These are phyloP conservation scores for Jacaranda copaia DNA, from an alignment of 257 asterid species.

Conservation along the genomic window DNA sequence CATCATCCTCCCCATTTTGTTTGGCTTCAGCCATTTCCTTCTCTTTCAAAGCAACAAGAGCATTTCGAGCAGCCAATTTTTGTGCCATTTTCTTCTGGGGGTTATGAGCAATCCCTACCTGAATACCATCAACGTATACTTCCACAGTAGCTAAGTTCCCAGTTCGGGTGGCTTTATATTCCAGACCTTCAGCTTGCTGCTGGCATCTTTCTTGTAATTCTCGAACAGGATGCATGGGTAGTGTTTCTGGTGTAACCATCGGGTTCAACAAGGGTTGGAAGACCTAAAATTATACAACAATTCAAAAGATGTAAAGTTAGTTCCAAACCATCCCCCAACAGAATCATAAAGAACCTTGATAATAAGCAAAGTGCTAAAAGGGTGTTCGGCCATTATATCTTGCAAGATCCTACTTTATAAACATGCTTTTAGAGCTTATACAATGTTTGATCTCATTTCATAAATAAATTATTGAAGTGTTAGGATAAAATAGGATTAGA, in stretches of 20 bases:
- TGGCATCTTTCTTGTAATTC: slow-evolving; percentile 99
- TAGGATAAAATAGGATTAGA: background rate
- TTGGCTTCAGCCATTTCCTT: slow-evolving; percentile 72
- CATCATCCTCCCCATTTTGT: slow-evolving; percentile 58
- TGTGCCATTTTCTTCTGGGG: slow-evolving; percentile 99
- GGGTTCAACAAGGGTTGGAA: slow-evolving; percentile 92
- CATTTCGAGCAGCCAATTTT: slow-evolving; percentile 96
- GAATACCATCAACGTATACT: slow-evolving; percentile 87
- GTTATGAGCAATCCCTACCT: slow-evolving; percentile 86
- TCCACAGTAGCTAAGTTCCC: slow-evolving; percentile 94
- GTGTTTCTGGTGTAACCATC: slow-evolving; percentile 99
- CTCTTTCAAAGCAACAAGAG: slow-evolving; percentile 86
- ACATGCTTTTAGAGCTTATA: background rate
- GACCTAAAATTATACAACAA: slow-evolving; percentile 56
- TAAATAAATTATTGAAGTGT: background rate
- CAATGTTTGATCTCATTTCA: background rate
- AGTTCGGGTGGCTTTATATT: slow-evolving; percentile 84
- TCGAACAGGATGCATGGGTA: slow-evolving; percentile 98
- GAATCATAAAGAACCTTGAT: background rate
- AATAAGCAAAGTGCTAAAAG: background rate
- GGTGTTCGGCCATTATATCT: background rate
- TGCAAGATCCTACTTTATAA: background rate
- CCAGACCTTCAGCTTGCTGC: slow-evolving; percentile 96
- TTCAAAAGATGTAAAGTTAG: slow-evolving; percentile 5
- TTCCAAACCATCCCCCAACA: slow-evolving; percentile 24